Percentiles rank a stretch among this genome's conserved stretches.
Conservation (phyloP, 495 filamentous ascomycete genomes). For the Terfezia boudieri region DNA sequence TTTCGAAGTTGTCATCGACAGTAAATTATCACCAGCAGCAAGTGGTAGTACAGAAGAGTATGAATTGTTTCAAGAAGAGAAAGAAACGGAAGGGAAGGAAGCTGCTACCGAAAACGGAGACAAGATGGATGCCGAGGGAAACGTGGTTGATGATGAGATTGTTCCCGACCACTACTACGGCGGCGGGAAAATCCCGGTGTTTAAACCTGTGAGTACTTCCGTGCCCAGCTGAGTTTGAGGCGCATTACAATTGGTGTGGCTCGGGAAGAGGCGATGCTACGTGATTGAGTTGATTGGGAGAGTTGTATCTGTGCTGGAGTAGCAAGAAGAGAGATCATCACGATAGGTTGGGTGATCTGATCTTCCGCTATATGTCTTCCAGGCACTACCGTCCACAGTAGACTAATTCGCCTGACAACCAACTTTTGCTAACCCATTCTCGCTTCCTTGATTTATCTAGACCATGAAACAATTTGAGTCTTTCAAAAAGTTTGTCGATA, state of each 20-base stretch:
- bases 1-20: slow-evolving; percentile 18
- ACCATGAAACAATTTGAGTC: slow-evolving; percentile 83
- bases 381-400: too few relatives aligned
- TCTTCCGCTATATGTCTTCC: too few relatives aligned
- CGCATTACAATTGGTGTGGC: background rate
- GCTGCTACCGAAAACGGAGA: slow-evolving; percentile 7
- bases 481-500: slow-evolving; percentile 66
- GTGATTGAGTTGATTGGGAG: background rate
- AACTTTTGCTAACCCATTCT: too few relatives aligned
- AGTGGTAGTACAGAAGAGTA: background rate
- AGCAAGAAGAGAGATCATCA: background rate
- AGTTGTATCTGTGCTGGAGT: background rate
- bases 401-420: too few relatives aligned
- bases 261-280: background rate
- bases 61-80: background rate
- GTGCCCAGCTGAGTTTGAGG: background rate
- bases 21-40: background rate
- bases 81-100: too few relatives aligned
- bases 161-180: slow-evolving; percentile 73
- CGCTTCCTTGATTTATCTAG: slow-evolving; percentile 15
- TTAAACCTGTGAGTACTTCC: slow-evolving; percentile 49
- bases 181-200: slow-evolving; percentile 71
- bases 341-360: background rate
- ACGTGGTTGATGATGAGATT: slow-evolving; percentile 43
- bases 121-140: slow-evolving; percentile 20